Percentiles rank a stretch among this genome's conserved stretches.
These are phyloP conservation scores for Ceratobasidium sp. DNA, from an alignment of 1,284 basidiomycete genomes.

Conservation along the genomic window DNA sequence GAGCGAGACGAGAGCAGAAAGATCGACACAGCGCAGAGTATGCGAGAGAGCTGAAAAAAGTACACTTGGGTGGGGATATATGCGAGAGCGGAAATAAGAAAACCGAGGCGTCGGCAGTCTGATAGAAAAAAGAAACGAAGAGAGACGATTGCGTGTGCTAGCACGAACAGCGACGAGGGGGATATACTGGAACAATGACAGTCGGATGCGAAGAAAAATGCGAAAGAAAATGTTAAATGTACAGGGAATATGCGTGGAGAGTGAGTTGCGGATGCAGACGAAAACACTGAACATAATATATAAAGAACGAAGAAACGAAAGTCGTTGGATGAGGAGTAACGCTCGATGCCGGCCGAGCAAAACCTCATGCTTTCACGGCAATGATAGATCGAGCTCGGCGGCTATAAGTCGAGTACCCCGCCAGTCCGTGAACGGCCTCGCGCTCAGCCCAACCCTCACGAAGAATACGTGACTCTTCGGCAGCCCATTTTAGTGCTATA, in stretches of 20 bases:
- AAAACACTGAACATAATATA: constrained; percentile 4
- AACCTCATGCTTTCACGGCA: constrained; percentile 11
- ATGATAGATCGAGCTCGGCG: constrained; percentile 17
- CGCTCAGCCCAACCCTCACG: constrained; percentile 21
- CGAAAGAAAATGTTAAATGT: constrained; percentile 15
- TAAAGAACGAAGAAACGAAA: not conserved
- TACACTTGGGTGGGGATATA: constrained; percentile 6
- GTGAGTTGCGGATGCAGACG: not conserved
- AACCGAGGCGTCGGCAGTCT: no score
- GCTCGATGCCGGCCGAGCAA: not conserved
- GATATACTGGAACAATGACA: not conserved
- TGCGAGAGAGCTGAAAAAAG: not conserved
- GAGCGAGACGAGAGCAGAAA: not conserved
- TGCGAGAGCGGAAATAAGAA: not conserved
- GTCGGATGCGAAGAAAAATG: not conserved
- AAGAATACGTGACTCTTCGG: constrained; percentile 26
- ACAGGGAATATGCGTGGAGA: not conserved
- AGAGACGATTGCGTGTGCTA: not conserved
- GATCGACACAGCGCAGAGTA: constrained; percentile 21
- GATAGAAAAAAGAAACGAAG: not conserved
- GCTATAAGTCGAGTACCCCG: constrained; percentile 31
- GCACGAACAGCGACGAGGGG: not conserved
- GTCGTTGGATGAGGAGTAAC: not conserved
- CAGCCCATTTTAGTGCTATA: constrained; percentile 25
- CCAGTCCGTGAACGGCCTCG: constrained; percentile 28